These are phyloP conservation scores for Myriosclerotinia curreyana DNA, from an alignment of 2,329 filamentous ascomycete species.

Conservation along the genomic window DNA sequence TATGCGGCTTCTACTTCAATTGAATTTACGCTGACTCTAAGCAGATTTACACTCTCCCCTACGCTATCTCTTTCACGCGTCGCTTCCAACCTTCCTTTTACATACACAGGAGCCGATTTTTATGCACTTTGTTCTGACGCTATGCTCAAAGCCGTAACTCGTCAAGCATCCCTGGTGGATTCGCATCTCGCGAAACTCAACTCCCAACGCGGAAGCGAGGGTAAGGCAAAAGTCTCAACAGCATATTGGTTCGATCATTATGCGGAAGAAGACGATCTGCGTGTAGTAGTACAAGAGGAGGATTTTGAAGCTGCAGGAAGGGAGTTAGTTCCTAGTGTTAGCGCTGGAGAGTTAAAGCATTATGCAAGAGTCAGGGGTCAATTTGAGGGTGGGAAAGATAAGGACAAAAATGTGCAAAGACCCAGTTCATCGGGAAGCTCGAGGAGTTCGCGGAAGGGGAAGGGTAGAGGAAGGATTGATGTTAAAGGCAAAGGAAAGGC, in stretches of 20 bases:
- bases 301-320: conserved; percentile 80
- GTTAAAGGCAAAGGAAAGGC: conserved; percentile 39
- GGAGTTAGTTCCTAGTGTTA: conserved; percentile 92
- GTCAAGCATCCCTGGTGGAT: conserved; percentile 81
- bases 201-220: conserved; percentile 38
- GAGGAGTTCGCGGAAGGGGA: conserved; percentile 30
- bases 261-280: conserved; percentile 75
- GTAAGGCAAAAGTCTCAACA: conserved; percentile 58
- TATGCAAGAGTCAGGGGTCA: conserved; percentile 79
- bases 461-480: conserved; percentile 26
- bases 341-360: conserved; percentile 84
- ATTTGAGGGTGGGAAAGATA: conserved; percentile 67
- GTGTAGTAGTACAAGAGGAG: conserved; percentile 82
- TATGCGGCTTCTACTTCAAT: conserved; percentile 15
- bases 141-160: conserved; percentile 97
- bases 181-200: conserved; percentile 74
- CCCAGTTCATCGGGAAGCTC: conserved; percentile 15
- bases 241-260: conserved; percentile 96
- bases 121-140: conserved; percentile 97
- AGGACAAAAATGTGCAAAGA: conserved; percentile 26
- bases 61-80: conserved; percentile 72
- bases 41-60: conserved; percentile 79
- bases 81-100: conserved; percentile 79
- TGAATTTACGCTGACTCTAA: conserved; percentile 24
- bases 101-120: conserved; percentile 95